These are phyloP conservation scores for Talaromyces rugulosus DNA, from an alignment of 2,329 filamentous ascomycete genomes.

Conservation along the genomic window DNA sequence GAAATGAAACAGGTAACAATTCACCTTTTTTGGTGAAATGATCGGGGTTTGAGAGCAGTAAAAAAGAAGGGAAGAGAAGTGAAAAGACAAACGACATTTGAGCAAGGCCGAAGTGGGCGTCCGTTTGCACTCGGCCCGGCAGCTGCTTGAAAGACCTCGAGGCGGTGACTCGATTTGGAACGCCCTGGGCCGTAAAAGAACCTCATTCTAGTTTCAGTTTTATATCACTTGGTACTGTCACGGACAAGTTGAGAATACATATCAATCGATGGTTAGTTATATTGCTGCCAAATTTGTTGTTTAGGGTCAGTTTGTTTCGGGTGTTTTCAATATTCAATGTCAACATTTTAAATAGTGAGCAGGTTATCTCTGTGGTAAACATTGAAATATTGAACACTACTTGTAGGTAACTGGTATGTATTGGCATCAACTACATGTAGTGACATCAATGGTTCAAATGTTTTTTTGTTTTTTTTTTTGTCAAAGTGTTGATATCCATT, in stretches of 20 bases:
- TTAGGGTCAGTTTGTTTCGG: too few relatives aligned
- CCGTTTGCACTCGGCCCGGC: neutral
- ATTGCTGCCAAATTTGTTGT: neutral
- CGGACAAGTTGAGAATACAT: too few relatives aligned
- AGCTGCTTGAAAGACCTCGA: neutral
- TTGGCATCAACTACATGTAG: too few relatives aligned
- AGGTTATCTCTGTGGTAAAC: too few relatives aligned
- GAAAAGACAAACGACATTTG: neutral
- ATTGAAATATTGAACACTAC: too few relatives aligned
- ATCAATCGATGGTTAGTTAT: too few relatives aligned
- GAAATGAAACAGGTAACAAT: neutral
- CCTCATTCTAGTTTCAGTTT: neutral
- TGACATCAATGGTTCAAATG: too few relatives aligned
- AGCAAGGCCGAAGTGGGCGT: neutral
- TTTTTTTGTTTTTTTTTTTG: too few relatives aligned
- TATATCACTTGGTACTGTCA: neutral
- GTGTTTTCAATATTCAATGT: too few relatives aligned
- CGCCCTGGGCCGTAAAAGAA: neutral
- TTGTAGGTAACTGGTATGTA: too few relatives aligned
- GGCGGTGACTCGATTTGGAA: neutral
- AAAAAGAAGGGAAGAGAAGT: neutral
- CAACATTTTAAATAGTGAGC: too few relatives aligned
- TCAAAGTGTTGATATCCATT: too few relatives aligned
- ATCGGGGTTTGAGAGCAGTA: neutral
- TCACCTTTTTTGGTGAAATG: neutral